Percentiles rank a stretch among this genome's conserved stretches.
Conservation (phyloP, 2,329 filamentous ascomycete genomes). For the Penicillium corylophilum region DNA sequence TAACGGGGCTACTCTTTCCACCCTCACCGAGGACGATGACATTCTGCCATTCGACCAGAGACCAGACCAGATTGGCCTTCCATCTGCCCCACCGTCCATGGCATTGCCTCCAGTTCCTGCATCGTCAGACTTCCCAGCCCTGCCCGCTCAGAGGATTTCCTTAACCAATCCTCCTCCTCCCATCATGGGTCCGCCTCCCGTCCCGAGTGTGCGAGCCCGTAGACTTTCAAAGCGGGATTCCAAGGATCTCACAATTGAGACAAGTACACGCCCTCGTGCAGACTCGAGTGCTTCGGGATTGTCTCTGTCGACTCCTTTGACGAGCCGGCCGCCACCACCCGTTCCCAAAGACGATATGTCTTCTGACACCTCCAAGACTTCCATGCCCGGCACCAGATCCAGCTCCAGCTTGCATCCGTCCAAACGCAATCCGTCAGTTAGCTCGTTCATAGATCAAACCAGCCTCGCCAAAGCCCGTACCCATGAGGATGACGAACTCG, state of each 20-base stretch:
- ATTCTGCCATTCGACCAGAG: constrained; percentile 40
- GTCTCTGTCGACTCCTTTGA: constrained; percentile 25
- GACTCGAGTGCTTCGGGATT: constrained; percentile 25
- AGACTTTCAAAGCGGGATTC: constrained; percentile 76
- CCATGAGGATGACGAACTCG: constrained; percentile 43
- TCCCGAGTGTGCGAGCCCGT: constrained; percentile 66
- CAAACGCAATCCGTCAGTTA: constrained; percentile 33
- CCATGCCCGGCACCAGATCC: constrained; percentile 15
- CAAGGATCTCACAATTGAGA: constrained; percentile 89
- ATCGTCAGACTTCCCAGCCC: constrained; percentile 38
- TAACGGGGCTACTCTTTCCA: constrained; percentile 66
- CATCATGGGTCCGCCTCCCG: constrained; percentile 23
- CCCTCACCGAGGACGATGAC: constrained; percentile 65
- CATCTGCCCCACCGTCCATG: constrained; percentile 33
- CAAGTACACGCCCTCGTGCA: constrained; percentile 44
- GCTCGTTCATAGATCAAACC: constrained; percentile 40
- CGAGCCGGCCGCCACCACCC: constrained; percentile 26
- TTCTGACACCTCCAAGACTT: constrained; percentile 13
- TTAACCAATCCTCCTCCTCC: constrained; percentile 17
- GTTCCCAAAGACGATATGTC: constrained; percentile 32
- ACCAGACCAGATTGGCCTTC: constrained; percentile 31
- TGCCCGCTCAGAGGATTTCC: constrained; percentile 20
- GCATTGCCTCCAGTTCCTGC: constrained; percentile 50
- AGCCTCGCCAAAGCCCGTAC: constrained; percentile 45
- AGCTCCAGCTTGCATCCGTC: constrained; percentile 25